Evolutionary conservation across 2,329 filamentous ascomycete genomes (phyloP), one percentile per base, ranked within the genome.

Genomic region (Camptophora hylomeconis): DNA sequence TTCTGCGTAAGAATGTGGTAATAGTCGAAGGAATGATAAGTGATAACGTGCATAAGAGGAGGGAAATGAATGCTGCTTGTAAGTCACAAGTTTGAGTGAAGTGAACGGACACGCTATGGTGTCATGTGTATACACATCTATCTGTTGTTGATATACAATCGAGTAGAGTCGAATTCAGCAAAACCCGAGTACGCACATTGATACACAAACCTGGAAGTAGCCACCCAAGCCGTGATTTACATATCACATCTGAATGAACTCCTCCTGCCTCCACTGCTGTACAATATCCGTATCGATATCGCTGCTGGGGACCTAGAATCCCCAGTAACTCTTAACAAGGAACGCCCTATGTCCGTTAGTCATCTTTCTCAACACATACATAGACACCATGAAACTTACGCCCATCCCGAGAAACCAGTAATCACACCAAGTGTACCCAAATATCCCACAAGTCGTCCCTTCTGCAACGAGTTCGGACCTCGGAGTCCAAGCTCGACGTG

Each of bases 401-500:
- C 19, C 19, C 8, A 26, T 2, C 28, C 38, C 2, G 40, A 46
- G 38, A 51, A 39, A 2, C 43, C 47, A 9, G 33, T 39, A 15
- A 52, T 14, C 23, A 46, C 41, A 2, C 21, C 39, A 29, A 47
- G 32, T 2, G 44, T 49, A 5, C 44, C 42, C 18, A 39, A 42
- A 31, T 44, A 44, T 5, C 49, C 49, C 0, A 43, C 28, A 8
- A 38, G 31, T 19, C 50, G 35, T 3, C 48, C 49, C 21, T 28
- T 27, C 4, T 45, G 45, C 20, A 41, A 29, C 3, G 42, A 29
- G 5, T 45, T 39, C 17, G 50, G 39, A 3, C 34, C 28, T 30
- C 44, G 45, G 17, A 63, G 21, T 0, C 58, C 58, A 7, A 56
- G 28, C 32, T 63, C 58, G 17, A 42, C 45, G 39, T 63, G 57